A percentile compares a stretch with the other conserved stretches of the same genome.
Conservation (phyloP, 1,139 yeast species). For the Kazachstania sp. region DNA sequence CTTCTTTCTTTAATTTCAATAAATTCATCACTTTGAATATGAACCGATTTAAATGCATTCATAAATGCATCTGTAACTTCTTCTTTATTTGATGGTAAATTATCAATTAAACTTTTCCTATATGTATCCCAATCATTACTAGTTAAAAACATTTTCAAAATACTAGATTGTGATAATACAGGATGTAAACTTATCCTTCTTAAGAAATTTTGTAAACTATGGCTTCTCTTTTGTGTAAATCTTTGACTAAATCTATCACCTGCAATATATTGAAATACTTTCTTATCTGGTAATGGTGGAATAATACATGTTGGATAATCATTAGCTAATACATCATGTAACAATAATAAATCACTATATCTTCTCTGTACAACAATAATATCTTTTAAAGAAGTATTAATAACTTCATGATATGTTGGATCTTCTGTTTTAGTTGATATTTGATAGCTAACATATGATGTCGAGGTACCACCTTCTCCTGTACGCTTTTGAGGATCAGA, state of each 20-base stretch:
- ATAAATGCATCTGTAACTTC: conserved; percentile 73
- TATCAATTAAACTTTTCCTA: conserved; percentile 45
- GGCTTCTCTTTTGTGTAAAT: conserved; percentile 77
- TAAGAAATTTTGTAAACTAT: conserved; percentile 70
- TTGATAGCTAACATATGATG: conserved; percentile 69
- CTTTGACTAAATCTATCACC: conserved; percentile 85
- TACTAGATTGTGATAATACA: conserved; percentile 56
- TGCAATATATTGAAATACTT: conserved; percentile 80
- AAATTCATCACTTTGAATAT: conserved; percentile 69
- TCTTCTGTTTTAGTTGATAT: conserved; percentile 54
- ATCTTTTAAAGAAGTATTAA: conserved; percentile 35
- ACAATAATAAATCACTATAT: conserved; percentile 72
- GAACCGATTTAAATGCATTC: conserved; percentile 82
- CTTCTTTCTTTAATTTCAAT: conserved; percentile 75
- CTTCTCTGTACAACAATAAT: conserved; percentile 60
- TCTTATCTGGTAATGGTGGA: conserved; percentile 93
- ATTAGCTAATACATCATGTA: conserved; percentile 62
- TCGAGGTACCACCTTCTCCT: conserved; percentile 52
- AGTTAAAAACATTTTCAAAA: conserved; percentile 69
- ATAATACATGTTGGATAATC: conserved; percentile 81
- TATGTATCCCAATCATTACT: conserved; percentile 79
- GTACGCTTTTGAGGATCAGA: conserved; percentile 72
- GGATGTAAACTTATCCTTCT: conserved; percentile 70
- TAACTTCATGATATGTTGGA: conserved; percentile 36
- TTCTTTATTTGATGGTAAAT: conserved; percentile 29